Percentiles rank a stretch among this genome's conserved stretches.
These are phyloP conservation scores for Vitis riparia DNA, from an alignment of 164 flowering plant genomes.

Conservation along the genomic window DNA sequence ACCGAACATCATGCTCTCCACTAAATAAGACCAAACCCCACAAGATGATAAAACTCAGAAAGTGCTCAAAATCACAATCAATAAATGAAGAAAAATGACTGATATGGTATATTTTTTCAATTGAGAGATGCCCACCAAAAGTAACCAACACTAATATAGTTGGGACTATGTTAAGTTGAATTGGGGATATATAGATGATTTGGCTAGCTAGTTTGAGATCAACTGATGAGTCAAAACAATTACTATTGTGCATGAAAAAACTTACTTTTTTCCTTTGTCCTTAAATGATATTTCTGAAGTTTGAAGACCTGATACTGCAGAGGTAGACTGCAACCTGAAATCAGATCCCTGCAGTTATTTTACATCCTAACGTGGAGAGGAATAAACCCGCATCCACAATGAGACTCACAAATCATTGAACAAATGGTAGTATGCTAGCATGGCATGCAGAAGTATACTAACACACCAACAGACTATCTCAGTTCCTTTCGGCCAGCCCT, in stretches of 20 bases:
- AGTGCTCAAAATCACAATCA: background rate
- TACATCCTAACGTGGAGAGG: background rate
- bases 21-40: slow-evolving; percentile 23
- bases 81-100: background rate
- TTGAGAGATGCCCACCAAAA: background rate
- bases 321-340: slow-evolving; percentile 24
- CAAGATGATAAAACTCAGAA: background rate
- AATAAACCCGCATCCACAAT: too few relatives aligned
- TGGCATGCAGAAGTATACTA: too few relatives aligned
- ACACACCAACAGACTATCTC: too few relatives aligned
- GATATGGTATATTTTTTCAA: background rate
- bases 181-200: background rate
- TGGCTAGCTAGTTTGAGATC: background rate
- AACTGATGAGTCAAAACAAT: background rate
- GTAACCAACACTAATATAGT: background rate
- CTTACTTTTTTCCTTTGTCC: slow-evolving; percentile 27
- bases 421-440: too few relatives aligned
- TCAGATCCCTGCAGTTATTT: background rate
- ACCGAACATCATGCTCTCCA: slow-evolving; percentile 46
- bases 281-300: slow-evolving; percentile 15
- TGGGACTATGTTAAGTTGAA: too few relatives aligned
- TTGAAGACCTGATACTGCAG: slow-evolving; percentile 21
- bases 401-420: too few relatives aligned
- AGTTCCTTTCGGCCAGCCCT: too few relatives aligned
- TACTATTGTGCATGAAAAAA: background rate